Percentiles rank a stretch among this genome's conserved stretches.
Conservation (phyloP, 2,329 filamentous ascomycete genomes). For the Xylaria sp. region DNA sequence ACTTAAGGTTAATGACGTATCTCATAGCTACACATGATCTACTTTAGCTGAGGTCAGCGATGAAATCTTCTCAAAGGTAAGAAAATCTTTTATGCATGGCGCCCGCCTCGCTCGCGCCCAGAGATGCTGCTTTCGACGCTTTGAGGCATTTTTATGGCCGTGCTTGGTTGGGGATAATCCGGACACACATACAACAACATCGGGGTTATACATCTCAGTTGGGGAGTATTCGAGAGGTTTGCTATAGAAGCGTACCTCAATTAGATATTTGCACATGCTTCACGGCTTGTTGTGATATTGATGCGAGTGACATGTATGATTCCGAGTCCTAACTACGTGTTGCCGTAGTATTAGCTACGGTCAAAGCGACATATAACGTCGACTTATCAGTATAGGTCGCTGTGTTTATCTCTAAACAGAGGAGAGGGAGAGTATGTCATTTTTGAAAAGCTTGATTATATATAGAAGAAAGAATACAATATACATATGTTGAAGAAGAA, state of each 20-base stretch:
- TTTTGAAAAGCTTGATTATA: background rate
- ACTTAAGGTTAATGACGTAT: slow-evolving; percentile 25
- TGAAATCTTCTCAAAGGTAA: slow-evolving; percentile 34
- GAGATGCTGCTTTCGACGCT: slow-evolving; percentile 33
- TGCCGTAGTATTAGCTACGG: slow-evolving; percentile 22
- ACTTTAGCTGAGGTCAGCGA: slow-evolving; percentile 24
- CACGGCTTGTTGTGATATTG: slow-evolving; percentile 39
- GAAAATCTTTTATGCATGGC: slow-evolving; percentile 26
- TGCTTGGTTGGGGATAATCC: slow-evolving; percentile 41
- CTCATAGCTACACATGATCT: slow-evolving; percentile 16
- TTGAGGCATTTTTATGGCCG: slow-evolving; percentile 37
- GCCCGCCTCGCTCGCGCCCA: slow-evolving; percentile 30
- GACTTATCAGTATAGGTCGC: background rate
- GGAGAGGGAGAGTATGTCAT: background rate
- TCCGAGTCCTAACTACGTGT: slow-evolving; percentile 25
- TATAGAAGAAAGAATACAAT: background rate
- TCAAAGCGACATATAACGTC: background rate
- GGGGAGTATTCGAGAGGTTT: slow-evolving; percentile 44
- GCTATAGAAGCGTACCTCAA: slow-evolving; percentile 44
- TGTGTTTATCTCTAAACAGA: background rate
- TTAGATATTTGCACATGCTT: slow-evolving; percentile 43
- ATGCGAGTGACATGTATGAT: slow-evolving; percentile 39
- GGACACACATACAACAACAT: slow-evolving; percentile 38
- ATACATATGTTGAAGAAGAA: background rate
- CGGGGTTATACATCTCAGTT: slow-evolving; percentile 39